These are phyloP conservation scores for Vicia faba DNA, from an alignment of 306 rosid species.

Conservation along the genomic window DNA sequence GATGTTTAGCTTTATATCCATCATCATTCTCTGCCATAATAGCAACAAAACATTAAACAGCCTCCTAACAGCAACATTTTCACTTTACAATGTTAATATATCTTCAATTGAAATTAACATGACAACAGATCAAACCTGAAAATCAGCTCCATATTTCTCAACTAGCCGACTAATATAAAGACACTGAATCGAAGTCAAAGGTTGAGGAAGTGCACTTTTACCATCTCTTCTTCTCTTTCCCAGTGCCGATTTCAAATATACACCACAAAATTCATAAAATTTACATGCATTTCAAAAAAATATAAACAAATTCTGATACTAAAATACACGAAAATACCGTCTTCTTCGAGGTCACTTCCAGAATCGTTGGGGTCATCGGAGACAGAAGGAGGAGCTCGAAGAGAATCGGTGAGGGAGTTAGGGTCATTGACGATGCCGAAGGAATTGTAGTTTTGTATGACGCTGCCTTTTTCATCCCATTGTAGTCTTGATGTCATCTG, in stretches of 20 bases:
- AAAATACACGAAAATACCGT: conserved; percentile 48
- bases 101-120: too few species aligned
- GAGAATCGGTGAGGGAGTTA: conserved; percentile 58
- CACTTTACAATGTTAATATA: too few species aligned
- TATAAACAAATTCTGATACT: not conserved
- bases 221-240: conserved; percentile 92
- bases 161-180: too few species aligned
- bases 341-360: conserved; percentile 90
- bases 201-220: too few species aligned
- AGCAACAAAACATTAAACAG: too few species aligned
- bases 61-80: too few species aligned
- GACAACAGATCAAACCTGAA: too few species aligned
- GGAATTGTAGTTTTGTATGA: conserved; percentile 67
- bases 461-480: conserved; percentile 75
- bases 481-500: conserved; percentile 64
- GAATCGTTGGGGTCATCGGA: conserved; percentile 42
- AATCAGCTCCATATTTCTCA: too few species aligned
- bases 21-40: too few species aligned
- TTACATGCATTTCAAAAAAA: not conserved
- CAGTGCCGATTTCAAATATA: conserved; percentile 76
- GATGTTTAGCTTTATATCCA: too few species aligned
- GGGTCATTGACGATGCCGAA: conserved; percentile 83
- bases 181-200: too few species aligned
- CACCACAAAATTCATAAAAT: conserved; percentile 30
- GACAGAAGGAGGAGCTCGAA: conserved; percentile 44